Evolutionary conservation across 164 flowering plant species (phyloP).

Genomic region (Vitis riparia): DNA sequence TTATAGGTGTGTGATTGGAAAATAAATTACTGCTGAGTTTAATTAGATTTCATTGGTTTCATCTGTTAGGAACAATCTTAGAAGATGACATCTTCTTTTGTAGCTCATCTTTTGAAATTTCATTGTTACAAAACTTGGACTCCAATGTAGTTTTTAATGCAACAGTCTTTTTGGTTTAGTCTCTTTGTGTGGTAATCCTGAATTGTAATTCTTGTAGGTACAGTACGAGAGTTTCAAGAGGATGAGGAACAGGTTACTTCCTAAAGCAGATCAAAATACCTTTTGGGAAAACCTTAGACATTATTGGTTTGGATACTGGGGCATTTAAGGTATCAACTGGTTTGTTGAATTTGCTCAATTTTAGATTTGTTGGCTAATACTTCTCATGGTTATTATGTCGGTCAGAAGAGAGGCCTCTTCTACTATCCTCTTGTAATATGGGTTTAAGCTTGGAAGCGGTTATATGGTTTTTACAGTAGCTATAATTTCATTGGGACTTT

Average conservation of each 20-base stretch:
- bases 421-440: too few species aligned
- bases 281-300: constrained; percentile 36
- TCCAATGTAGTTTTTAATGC: background rate
- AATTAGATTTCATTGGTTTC: background rate
- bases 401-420: too few species aligned
- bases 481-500: too few species aligned
- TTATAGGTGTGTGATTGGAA: background rate
- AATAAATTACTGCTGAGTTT: background rate
- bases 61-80: background rate
- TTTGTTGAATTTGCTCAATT: background rate
- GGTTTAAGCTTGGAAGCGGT: too few species aligned
- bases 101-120: background rate
- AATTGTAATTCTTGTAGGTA: constrained; percentile 45
- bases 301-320: constrained; percentile 44
- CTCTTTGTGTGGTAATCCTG: constrained; percentile 3
- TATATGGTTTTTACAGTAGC: too few species aligned
- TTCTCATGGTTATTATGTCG: background rate
- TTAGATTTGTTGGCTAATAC: background rate
- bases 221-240: constrained; percentile 36
- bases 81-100: constrained; percentile 2
- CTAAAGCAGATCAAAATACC: constrained; percentile 36
- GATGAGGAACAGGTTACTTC: constrained; percentile 28
- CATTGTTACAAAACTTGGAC: background rate
- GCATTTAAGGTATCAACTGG: constrained; percentile 36
- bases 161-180: background rate